Conservation (phyloP, 768 basidiomycete species). For the Lactarius evosmus region DNA sequence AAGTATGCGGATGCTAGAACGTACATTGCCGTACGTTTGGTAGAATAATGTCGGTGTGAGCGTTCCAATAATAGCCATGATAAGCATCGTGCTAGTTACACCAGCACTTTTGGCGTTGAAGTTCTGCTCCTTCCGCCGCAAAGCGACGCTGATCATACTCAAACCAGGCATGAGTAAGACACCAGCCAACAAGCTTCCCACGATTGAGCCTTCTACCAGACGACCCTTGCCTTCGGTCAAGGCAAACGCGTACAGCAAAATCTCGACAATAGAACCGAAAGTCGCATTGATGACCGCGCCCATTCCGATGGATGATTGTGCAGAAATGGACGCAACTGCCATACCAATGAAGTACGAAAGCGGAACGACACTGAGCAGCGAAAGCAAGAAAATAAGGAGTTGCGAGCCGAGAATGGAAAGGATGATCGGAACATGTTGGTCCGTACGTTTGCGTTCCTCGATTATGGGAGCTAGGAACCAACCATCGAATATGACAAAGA, state of each 20-base stretch:
- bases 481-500: slow-evolving; percentile 94
- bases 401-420: slow-evolving; percentile 69
- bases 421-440: slow-evolving; percentile 58
- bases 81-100: slow-evolving; percentile 98
- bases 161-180: slow-evolving; percentile 95
- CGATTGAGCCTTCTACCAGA: slow-evolving; percentile 94
- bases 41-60: slow-evolving; percentile 96
- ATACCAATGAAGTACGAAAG: slow-evolving; percentile 99
- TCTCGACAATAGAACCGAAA: slow-evolving; percentile 98
- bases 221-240: slow-evolving; percentile 88
- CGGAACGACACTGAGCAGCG: slow-evolving; percentile 90
- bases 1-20: slow-evolving; percentile 35
- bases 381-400: slow-evolving; percentile 76
- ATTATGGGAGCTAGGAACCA: slow-evolving; percentile 72
- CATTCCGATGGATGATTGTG: slow-evolving; percentile 98
- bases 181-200: slow-evolving; percentile 92
- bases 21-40: slow-evolving; percentile 94
- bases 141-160: slow-evolving; percentile 90
- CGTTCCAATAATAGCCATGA: slow-evolving; percentile 98
- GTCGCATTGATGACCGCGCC: slow-evolving; percentile 99
- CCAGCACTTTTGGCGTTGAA: slow-evolving; percentile 99
- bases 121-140: slow-evolving; percentile 89
- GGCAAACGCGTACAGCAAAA: slow-evolving; percentile 88
- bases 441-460: slow-evolving; percentile 54
- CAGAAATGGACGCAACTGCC: slow-evolving; percentile 99